A percentile compares a stretch with the other conserved stretches of the same genome.
These are phyloP conservation scores for Solanum clarkiae DNA, from an alignment of 257 asterid species.

Conservation along the genomic window DNA sequence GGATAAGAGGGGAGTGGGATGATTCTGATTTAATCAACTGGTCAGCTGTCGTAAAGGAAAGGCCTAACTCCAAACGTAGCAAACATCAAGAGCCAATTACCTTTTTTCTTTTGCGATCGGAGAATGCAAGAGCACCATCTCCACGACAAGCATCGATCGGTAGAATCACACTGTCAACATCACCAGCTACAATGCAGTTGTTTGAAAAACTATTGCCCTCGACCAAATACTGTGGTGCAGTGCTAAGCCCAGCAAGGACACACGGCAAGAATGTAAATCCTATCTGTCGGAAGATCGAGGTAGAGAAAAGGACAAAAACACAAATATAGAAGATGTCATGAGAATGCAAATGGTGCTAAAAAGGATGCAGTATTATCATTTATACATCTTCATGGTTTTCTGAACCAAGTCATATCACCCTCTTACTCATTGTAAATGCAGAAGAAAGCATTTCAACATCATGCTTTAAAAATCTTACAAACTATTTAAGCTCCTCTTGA, in stretches of 20 bases:
- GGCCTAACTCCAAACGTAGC: neutral
- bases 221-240: conserved; percentile 67
- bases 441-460: neutral
- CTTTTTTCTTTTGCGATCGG: conserved; percentile 29
- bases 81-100: conserved; percentile 12
- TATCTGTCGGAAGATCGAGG: conserved; percentile 27
- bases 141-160: conserved; percentile 86
- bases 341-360: neutral
- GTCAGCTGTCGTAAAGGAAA: neutral
- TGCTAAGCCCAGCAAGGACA: conserved; percentile 83
- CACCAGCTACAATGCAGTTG: conserved; percentile 43
- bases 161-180: conserved; percentile 82
- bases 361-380: neutral
- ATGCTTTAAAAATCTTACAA: neutral
- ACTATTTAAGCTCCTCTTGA: neutral
- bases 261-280: conserved; percentile 98
- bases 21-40: neutral
- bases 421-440: neutral
- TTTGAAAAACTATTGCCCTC: conserved; percentile 13
- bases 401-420: neutral
- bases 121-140: conserved; percentile 74
- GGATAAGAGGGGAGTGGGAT: neutral
- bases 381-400: neutral
- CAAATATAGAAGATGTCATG: neutral
- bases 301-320: neutral